Evolutionary conservation across 2,329 filamentous ascomycete genomes (phyloP), one percentile per base, ranked within the genome.

Genomic region (Apiospora arundinis): DNA sequence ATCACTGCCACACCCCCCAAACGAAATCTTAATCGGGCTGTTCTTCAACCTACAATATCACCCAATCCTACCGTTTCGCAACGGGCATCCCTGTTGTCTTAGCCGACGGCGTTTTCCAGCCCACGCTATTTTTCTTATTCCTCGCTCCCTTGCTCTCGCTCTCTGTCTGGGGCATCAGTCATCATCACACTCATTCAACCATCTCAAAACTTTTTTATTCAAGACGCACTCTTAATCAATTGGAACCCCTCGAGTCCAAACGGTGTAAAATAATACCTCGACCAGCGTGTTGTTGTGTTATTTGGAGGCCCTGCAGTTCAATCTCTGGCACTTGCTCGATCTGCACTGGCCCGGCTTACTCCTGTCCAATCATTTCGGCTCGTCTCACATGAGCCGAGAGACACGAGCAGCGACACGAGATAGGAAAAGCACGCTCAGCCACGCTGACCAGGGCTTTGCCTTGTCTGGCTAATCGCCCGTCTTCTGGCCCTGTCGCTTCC

Each of bases 391-490:
- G 46, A 71, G 67, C 67, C 67, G 71, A 71, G 70, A 70, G 40
- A 69, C 67, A 68, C 66, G 66, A 68, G 56, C 66, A 48, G 60
- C 25, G 69, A 72, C 71, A 72, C 69, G 71, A 72, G 67, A 63
- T 23, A 69, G 67, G 65, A 44, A 48, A 66, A 56, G 42, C 65
- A 70, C 28, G 16, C 71, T 72, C 69, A 72, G 71, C 71, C 71
- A 72, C 71, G 56, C 70, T 72, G 68, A 72, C 70, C 65, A 69
- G 70, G 56, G 56, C 56, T n/a, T 63, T 63, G 32, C 56, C 56
- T 40, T 40, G 32, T 63, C 56, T 40, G 42, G 37, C 70, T 60
- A 71, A 71, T 71, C 67, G 32, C 56, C 56, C 56, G 56, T 63
- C 37, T 63, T 63, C 32, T 63, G 32, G 56, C 56, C 56, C 56